Evolutionary conservation across 495 filamentous ascomycete species (phyloP), one percentile per base, ranked within the genome.

Genomic region (Neohortaea acidophila): DNA sequence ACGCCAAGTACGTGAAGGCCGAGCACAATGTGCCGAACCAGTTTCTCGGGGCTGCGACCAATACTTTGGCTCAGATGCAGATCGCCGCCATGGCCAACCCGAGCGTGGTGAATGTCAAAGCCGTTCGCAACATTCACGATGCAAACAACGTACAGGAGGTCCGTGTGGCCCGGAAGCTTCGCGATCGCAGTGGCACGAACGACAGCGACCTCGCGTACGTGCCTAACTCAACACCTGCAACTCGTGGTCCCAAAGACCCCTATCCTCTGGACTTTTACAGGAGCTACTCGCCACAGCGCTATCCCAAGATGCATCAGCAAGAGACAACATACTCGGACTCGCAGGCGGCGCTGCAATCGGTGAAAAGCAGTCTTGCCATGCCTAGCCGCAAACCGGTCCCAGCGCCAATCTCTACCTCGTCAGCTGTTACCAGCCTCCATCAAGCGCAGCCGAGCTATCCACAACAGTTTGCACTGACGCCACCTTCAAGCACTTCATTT

Each of bases 201-300:
- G 34, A 42, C 33, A 41, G 29, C 32, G 31, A 38, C 13, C 39
- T 42, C 13, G 39, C 39, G 2, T 43, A 38, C 35, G 35, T 48
- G 8, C 45, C 45, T 14, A 10, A 30, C 8, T 27, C 41, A 13
- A 24, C 32, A 6, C 36, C 46, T 21, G 29, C 29, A 21, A 33
- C 42, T 6, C 46, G 46, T 23, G 35, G 24, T 15, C 23, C 15
- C 14, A 49, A 49, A 23, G 46, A 49, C 24, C 20, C 35, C 12
- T 39, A 37, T 32, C 46, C 46, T 12, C 38, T 49, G 1, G 46
- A 36, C 41, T 44, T 49, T 21, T 49, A 49, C 36, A 33, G 36
- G 15, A 28, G 47, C 30, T 2, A 21, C 14, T 44, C 45, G 14
- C 41, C 36, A 12, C 35, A 43, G 20, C 39, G 41, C 18, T 49